Conservation (phyloP, 1,284 basidiomycete genomes). For the Volvariella volvacea region DNA sequence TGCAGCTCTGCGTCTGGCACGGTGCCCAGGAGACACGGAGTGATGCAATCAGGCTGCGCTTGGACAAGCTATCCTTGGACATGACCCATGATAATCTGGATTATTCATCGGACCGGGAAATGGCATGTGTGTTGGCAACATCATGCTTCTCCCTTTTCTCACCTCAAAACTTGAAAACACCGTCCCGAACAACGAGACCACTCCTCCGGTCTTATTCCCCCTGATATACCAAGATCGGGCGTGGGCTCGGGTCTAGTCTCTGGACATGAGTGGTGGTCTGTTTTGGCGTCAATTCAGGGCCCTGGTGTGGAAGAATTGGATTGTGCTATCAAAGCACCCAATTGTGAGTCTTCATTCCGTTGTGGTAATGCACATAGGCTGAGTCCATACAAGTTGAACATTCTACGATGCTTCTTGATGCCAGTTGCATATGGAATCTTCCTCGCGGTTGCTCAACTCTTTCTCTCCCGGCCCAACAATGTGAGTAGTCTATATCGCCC, state of each 20-base stretch:
- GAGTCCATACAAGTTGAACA: constrained; percentile 41
- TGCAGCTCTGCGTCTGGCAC: too few relatives aligned
- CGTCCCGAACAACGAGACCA: neutral
- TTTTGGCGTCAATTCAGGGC: constrained; percentile 61
- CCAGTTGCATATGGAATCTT: constrained; percentile 68
- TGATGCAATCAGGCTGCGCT: too few relatives aligned
- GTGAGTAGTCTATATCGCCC: constrained; percentile 27
- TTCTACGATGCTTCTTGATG: constrained; percentile 59
- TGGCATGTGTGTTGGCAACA: too few relatives aligned
- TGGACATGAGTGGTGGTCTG: constrained; percentile 11
- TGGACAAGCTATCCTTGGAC: too few relatives aligned
- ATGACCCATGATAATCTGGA: too few relatives aligned
- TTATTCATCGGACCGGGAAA: too few relatives aligned
- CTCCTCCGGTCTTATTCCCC: too few relatives aligned
- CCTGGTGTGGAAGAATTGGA: constrained; percentile 73
- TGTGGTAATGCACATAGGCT: neutral
- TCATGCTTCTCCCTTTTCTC: neutral
- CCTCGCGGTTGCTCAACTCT: constrained; percentile 55
- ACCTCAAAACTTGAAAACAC: neutral
- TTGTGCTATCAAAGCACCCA: constrained; percentile 56
- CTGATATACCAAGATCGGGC: too few relatives aligned
- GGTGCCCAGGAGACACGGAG: too few relatives aligned
- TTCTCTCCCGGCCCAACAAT: constrained; percentile 49
- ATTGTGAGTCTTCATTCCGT: constrained; percentile 36
- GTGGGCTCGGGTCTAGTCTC: neutral